Evolutionary conservation across 1,139 yeast genomes (phyloP), one percentile per base, ranked within the genome.

Genomic region (Lodderomyces theae): DNA sequence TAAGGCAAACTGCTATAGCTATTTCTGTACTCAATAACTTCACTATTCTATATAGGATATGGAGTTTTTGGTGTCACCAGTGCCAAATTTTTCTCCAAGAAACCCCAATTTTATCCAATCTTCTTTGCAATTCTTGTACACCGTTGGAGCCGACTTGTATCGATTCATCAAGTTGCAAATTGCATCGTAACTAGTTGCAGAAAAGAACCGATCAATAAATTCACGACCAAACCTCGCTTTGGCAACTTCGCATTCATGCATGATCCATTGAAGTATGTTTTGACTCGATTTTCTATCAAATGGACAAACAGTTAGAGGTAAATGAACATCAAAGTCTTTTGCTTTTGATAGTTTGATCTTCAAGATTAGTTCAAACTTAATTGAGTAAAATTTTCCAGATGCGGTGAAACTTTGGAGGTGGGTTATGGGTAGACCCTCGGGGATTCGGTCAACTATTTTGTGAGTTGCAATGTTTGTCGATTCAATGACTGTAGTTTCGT

Each of bases 271-370:
- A 49, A 69, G 62, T 36, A 72, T 56, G 51, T 68, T 69, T 42
- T 60, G 71, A 42, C 76, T 73, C 53, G 65, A 69, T 16, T 42
- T 52, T 41, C 71, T 62, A 57, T 80, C 79, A 58, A 61, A 74
- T 1, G 83, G 81, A 38, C 82, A 64, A 0, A 81, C 67, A 0
- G 75, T 75, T 3, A 81, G 59, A 1, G 84, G 85, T 12, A 79
- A 64, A 17, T 65, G 56, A 6, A 77, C 57, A 34, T 69, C 77
- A 44, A 75, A 63, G 47, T 75, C 78, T 48, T 74, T 74, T 4
- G 74, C 74, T 41, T 71, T 74, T 16, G 63, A 59, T 21, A 80
- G 57, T 50, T 77, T 79, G 33, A 79, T 61, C 44, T 72, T 74
- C 17, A 80, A 48, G 1, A 68, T 59, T 5, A 77, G 52, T 46